Evolutionary conservation across 2,329 filamentous ascomycete species (phyloP), one percentile per base, ranked within the genome.

Genomic region (Diaporthe nobilis): DNA sequence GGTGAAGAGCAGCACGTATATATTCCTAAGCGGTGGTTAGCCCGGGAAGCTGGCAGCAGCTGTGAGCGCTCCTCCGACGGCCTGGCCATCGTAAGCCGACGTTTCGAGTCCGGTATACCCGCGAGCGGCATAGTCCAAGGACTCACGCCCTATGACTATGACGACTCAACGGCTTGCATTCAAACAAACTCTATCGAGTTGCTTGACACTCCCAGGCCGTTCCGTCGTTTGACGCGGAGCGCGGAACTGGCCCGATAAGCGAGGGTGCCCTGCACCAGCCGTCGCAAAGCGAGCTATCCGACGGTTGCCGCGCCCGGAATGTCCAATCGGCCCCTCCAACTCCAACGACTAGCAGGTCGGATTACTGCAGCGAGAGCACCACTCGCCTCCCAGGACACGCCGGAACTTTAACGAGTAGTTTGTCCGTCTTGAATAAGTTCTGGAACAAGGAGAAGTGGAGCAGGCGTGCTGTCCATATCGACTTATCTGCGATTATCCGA

Each of bases 301-400:
- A 75, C 39, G 73, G 47, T 77, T 73, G 75, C 75, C 75, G 75
- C 39, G 73, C 51, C 47, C 73, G 73, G 57, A 77, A 53, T 28
- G 28, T 70, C 37, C 28, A 53, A 20, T 37, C 60, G 31, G 42
- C 42, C 31, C 20, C 58, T 25, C 42, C 34, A 53, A 42, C 58
- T 37, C 58, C 31, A 63, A 60, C 65, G n/a, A n/a, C 34, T 55
- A 28, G 65, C 55, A 10, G 17, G 47, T 25, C 49, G n/a, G 65
- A 70, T 42, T 53, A 42, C 49, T 31, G 65, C 65, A 53, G 47
- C 49, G 17, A 70, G 34, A 55, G 25, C 49, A 55, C 4, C 71
- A 31, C 55, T 20, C 37, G 63, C 34, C 42, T 31, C 31, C 12
- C 22, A 28, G 70, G 51, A 37, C 31, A 61, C 61, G 42, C 67